Percentiles rank a stretch among this genome's conserved stretches.
phyloP scores from a whole-genome alignment of 495 filamentous ascomycete genomes.

The Cryomyces minteri region DNA sequence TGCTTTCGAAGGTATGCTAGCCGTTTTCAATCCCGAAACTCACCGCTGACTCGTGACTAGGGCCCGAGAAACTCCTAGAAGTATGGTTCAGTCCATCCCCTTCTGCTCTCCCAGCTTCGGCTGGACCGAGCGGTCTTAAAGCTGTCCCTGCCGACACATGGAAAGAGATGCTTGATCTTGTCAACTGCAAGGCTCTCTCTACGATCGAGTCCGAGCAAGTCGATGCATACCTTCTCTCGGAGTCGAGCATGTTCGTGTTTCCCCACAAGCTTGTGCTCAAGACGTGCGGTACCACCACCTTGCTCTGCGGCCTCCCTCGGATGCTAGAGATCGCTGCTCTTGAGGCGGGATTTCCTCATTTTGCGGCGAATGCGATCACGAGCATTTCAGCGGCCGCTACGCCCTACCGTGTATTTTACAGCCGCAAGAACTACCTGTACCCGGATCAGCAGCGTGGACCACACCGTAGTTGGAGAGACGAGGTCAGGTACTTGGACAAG shows the following conservation, averaged over 20 bases:
- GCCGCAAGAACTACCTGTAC: slow-evolving; percentile 94
- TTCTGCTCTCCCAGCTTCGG: slow-evolving; percentile 46
- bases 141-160: slow-evolving; percentile 65
- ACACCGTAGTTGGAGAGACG: slow-evolving; percentile 93
- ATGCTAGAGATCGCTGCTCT: slow-evolving; percentile 81
- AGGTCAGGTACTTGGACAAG: slow-evolving; percentile 78
- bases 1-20: slow-evolving; percentile 72
- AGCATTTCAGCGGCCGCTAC: slow-evolving; percentile 55
- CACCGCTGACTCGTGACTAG: slow-evolving; percentile 19
- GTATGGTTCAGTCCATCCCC: slow-evolving; percentile 92
- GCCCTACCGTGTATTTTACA: slow-evolving; percentile 96
- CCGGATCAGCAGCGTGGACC: slow-evolving; percentile 88
- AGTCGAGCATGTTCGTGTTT: slow-evolving; percentile 99
- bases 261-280: slow-evolving; percentile 98
- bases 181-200: slow-evolving; percentile 96
- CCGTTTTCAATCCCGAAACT: background rate
- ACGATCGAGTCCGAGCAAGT: slow-evolving; percentile 87
- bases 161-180: slow-evolving; percentile 93
- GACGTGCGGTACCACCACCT: slow-evolving; percentile 94
- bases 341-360: slow-evolving; percentile 67
- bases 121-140: slow-evolving; percentile 66
- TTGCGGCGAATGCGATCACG: slow-evolving; percentile 27
- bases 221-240: slow-evolving; percentile 92
- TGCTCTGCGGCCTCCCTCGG: slow-evolving; percentile 71
- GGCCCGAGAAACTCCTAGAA: slow-evolving; percentile 94